Base-by-base conservation (phyloP, 2,329 filamentous ascomycete genomes). In the Talaromyces rugulosus region DNA sequence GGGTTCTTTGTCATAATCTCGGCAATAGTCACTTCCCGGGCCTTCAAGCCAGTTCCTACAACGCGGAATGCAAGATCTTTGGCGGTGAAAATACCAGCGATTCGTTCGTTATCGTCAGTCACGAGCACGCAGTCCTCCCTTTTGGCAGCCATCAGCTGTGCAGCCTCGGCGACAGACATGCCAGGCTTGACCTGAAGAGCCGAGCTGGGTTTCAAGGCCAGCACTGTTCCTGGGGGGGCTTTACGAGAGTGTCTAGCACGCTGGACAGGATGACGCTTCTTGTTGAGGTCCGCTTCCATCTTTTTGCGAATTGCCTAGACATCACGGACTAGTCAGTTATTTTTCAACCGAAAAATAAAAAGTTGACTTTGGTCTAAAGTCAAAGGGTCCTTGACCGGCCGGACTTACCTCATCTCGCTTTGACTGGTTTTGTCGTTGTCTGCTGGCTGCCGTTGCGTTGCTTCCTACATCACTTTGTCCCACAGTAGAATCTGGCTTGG, bases 1-100 rank as follows among this genome's bases (percentile, higher is more conserved):
- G 95, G 95, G 80, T 99, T 99, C 83, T 98, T 97, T 74, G 95
- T 99, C 95, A 99, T 99, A 77, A 99, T 99, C 74, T 98, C 93
- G 68, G 92, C 90, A 74, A 99, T 97, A 27, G 92, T 96, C 69
- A 98, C 87, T 74, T 89, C 91, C 75, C 87, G 89, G 34, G 95
- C 90, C 81, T 96, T 96, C 71, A 93, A 84, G 31, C 95, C 95
- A 61, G 88, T 87, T 61, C 94, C 95, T 30, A 99, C 94, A 11
- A 99, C 95, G 62, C 95, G 88, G 82, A 98, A 99, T 18, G 95
- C 95, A 74, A 99, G 83, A 82, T 99, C 95, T 82, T 99, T 99
- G 68, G 95, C 95, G 0, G 95, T 99, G 77, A 99, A 99, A 76
- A 99, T 99, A 80, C 95, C 95, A 52, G 95, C 91, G 78, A 99